These are phyloP conservation scores for Ophiostoma triangulosporum DNA, from an alignment of 2,329 filamentous ascomycete species.

Conservation along the genomic window DNA sequence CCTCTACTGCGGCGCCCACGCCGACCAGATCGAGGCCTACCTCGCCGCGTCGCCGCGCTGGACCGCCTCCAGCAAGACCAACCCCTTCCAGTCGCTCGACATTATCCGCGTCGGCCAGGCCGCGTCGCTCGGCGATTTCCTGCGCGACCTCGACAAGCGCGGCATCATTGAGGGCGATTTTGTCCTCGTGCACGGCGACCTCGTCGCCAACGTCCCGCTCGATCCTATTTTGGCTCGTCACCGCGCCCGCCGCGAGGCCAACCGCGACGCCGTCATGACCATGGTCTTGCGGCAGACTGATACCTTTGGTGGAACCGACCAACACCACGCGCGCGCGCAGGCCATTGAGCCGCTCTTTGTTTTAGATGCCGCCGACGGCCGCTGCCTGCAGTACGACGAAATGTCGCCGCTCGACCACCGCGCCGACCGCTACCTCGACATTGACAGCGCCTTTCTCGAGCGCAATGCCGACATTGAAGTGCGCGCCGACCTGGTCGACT, in stretches of 20 bases:
- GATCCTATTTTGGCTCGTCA: conserved; percentile 67
- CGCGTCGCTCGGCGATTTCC: conserved; percentile 79
- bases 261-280: conserved; percentile 97
- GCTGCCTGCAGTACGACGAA: conserved; percentile 91
- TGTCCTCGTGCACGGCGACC: conserved; percentile 79
- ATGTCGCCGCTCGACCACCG: conserved; percentile 49
- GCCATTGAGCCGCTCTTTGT: conserved; percentile 73
- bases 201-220: conserved; percentile 82
- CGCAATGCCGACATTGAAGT: conserved; percentile 56
- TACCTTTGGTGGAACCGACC: no score
- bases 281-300: conserved; percentile 75
- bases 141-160: conserved; percentile 82
- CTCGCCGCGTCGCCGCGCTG: conserved; percentile 61
- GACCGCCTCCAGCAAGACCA: conserved; percentile 41
- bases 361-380: conserved; percentile 61
- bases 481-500: conserved; percentile 79
- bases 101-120: conserved; percentile 76
- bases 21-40: conserved; percentile 76
- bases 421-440: conserved; percentile 48
- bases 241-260: conserved; percentile 62
- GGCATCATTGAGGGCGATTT: conserved; percentile 83
- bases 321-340: conserved; percentile 65
- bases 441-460: conserved; percentile 70
- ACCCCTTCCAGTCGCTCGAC: conserved; percentile 64
- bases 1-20: conserved; percentile 80